These are phyloP conservation scores for Alliaria petiolata DNA, from an alignment of 345 rosid species.

Conservation along the genomic window DNA sequence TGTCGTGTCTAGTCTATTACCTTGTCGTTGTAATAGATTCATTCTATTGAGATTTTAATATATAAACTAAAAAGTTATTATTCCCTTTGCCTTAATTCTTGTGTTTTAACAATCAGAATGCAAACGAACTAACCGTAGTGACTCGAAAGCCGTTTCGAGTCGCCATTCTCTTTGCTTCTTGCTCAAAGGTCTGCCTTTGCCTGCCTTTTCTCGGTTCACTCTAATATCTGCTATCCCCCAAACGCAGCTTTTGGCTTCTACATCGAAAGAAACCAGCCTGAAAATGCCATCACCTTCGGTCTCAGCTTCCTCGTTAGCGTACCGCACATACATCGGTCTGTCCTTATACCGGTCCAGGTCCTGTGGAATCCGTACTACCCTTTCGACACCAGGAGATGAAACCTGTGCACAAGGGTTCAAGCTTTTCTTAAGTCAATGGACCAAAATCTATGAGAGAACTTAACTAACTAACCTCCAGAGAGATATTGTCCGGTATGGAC, in stretches of 20 bases:
- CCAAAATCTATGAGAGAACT: background rate
- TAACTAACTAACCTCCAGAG: conserved; percentile 82
- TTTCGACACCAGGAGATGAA: conserved; percentile 88
- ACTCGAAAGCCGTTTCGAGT: conserved; percentile 55
- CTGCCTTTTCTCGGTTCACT: conserved; percentile 78
- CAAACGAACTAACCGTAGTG: conserved; percentile 55
- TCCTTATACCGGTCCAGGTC: conserved; percentile 85
- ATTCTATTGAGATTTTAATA: background rate
- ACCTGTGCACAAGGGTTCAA: conserved; percentile 44
- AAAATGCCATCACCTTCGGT: conserved; percentile 63
- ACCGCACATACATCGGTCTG: conserved; percentile 63
- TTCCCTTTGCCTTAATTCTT: background rate
- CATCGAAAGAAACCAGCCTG: conserved; percentile 60
- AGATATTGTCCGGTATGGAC: conserved; percentile 54
- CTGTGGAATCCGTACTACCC: conserved; percentile 71
- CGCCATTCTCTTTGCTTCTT: conserved; percentile 90
- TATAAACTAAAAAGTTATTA: background rate
- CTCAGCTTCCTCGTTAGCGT: conserved; percentile 30
- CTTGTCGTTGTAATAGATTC: conserved; percentile 12
- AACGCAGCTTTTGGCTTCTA: conserved; percentile 50
- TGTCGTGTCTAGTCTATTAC: background rate
- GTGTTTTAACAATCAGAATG: conserved; percentile 44
- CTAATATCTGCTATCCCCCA: conserved; percentile 88
- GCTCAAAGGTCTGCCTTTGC: conserved; percentile 88
- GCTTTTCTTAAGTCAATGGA: background rate